A percentile compares a stretch with the other conserved stretches of the same genome.
Conservation (phyloP, 2,329 filamentous ascomycete genomes). For the Colletotrichum sp. region DNA sequence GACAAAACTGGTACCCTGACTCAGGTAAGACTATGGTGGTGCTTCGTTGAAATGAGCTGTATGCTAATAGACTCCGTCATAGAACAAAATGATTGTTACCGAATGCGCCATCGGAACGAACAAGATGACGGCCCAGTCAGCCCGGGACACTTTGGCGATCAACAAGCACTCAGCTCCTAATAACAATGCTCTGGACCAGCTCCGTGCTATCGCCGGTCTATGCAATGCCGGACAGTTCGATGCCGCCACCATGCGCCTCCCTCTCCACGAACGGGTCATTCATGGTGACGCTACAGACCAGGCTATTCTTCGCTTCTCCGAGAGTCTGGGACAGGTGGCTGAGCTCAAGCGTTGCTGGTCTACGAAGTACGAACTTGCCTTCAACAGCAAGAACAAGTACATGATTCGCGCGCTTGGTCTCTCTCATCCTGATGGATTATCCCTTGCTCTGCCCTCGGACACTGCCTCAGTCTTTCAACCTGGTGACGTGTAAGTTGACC, state of each 20-base stretch:
- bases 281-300: slow-evolving; percentile 80
- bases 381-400: slow-evolving; percentile 86
- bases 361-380: slow-evolving; percentile 70
- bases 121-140: slow-evolving; percentile 55
- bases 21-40: slow-evolving; percentile 37
- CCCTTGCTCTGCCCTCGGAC: slow-evolving; percentile 16
- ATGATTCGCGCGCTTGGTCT: slow-evolving; percentile 70
- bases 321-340: slow-evolving; percentile 64
- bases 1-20: slow-evolving; percentile 80
- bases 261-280: slow-evolving; percentile 66
- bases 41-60: neutral
- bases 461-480: slow-evolving; percentile 26
- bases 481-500: slow-evolving; percentile 31
- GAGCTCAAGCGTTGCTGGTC: slow-evolving; percentile 68
- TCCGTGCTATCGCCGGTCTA: slow-evolving; percentile 66
- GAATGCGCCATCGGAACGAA: slow-evolving; percentile 65
- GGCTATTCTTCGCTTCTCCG: slow-evolving; percentile 74
- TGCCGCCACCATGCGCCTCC: slow-evolving; percentile 62
- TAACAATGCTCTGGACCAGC: slow-evolving; percentile 56
- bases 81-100: slow-evolving; percentile 77
- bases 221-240: slow-evolving; percentile 82
- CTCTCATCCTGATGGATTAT: slow-evolving; percentile 30
- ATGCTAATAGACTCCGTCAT: neutral
- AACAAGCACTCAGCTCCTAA: slow-evolving; percentile 27
- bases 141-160: slow-evolving; percentile 43